These are phyloP conservation scores for Saccharomyces jurei DNA, from an alignment of 805 yeast genomes.

Conservation along the genomic window DNA sequence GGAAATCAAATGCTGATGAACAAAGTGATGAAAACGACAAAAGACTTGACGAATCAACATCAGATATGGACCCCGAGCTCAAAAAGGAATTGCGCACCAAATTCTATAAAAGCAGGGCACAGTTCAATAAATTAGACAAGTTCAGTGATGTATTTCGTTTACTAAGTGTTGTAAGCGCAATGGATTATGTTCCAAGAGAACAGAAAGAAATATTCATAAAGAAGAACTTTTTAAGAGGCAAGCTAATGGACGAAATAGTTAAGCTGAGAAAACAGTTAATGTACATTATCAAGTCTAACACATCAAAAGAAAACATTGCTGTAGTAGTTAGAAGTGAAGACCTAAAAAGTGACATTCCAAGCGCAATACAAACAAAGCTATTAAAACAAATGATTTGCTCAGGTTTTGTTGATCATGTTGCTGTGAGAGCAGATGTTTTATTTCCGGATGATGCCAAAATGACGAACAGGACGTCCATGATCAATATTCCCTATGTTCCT, in stretches of 20 bases:
- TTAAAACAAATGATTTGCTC: slow-evolving; percentile 88
- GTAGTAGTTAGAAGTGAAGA: slow-evolving; percentile 35
- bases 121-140: slow-evolving; percentile 62
- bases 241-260: slow-evolving; percentile 75
- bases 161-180: slow-evolving; percentile 79
- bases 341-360: slow-evolving; percentile 57
- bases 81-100: slow-evolving; percentile 39
- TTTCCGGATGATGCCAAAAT: slow-evolving; percentile 53
- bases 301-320: slow-evolving; percentile 54
- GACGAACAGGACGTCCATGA: slow-evolving; percentile 49
- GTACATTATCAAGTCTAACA: slow-evolving; percentile 61
- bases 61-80: slow-evolving; percentile 31
- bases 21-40: slow-evolving; percentile 18
- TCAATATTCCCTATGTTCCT: slow-evolving; percentile 58
- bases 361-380: slow-evolving; percentile 59
- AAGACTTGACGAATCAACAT: slow-evolving; percentile 21
- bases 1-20: slow-evolving; percentile 7
- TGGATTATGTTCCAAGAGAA: slow-evolving; percentile 57
- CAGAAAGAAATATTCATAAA: slow-evolving; percentile 43
- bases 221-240: slow-evolving; percentile 63
- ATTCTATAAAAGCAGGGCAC: slow-evolving; percentile 49
- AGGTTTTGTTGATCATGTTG: slow-evolving; percentile 87
- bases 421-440: slow-evolving; percentile 68
- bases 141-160: slow-evolving; percentile 67
- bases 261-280: slow-evolving; percentile 76